phyloP scores from a whole-genome alignment of 805 yeast species.

The Pichia occidentalis region DNA sequence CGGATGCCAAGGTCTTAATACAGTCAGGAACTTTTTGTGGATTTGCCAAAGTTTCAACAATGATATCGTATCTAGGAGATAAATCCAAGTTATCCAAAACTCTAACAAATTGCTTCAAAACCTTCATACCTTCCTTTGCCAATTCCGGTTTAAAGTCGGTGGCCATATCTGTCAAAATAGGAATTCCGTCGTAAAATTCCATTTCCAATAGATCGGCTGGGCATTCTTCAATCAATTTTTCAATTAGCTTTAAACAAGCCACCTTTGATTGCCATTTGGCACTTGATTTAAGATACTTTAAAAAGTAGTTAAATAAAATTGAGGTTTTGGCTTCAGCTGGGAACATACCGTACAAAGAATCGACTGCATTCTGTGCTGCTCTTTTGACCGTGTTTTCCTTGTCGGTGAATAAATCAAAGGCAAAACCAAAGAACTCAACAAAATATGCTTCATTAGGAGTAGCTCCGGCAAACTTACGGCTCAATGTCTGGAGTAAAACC shows the following conservation, averaged over 20 bases:
- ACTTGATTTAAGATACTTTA: slow-evolving; percentile 63
- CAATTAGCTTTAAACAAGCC: slow-evolving; percentile 69
- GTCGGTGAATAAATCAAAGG: slow-evolving; percentile 72
- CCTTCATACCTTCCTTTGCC: slow-evolving; percentile 73
- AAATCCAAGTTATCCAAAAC: slow-evolving; percentile 90
- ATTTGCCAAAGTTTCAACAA: slow-evolving; percentile 83
- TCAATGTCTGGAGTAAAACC: slow-evolving; percentile 48
- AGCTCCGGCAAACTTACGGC: slow-evolving; percentile 55
- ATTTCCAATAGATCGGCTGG: slow-evolving; percentile 83
- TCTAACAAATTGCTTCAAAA: slow-evolving; percentile 64
- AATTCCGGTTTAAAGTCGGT: slow-evolving; percentile 97
- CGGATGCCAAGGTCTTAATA: slow-evolving; percentile 82
- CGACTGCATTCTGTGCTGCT: slow-evolving; percentile 76
- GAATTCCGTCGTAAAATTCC: slow-evolving; percentile 72
- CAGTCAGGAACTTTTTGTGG: slow-evolving; percentile 86
- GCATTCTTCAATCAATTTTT: slow-evolving; percentile 66
- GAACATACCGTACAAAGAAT: slow-evolving; percentile 59
- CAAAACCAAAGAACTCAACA: slow-evolving; percentile 51
- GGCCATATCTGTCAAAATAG: slow-evolving; percentile 79
- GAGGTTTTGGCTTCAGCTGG: slow-evolving; percentile 75
- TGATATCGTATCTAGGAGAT: slow-evolving; percentile 74
- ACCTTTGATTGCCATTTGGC: slow-evolving; percentile 93
- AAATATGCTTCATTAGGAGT: slow-evolving; percentile 74
- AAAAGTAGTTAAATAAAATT: slow-evolving; percentile 54
- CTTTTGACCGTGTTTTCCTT: slow-evolving; percentile 82